Percentiles rank a stretch among this genome's conserved stretches.
Evolutionary conservation across 192 early-diverging fungal genomes (phyloP).

Genomic region (Backusella parvicylindrica): DNA sequence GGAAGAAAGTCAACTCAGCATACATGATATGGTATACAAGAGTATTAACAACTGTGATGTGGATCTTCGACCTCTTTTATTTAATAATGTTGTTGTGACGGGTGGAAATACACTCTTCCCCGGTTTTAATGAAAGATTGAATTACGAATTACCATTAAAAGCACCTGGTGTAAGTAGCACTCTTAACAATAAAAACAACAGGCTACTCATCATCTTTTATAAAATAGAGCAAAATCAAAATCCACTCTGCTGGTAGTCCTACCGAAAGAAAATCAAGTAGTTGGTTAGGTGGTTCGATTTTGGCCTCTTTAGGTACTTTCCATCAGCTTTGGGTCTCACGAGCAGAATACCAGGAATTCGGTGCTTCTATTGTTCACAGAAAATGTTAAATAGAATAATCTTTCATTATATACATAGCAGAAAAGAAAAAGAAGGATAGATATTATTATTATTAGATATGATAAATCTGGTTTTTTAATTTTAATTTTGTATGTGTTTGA

Average conservation of each 20-base stretch:
- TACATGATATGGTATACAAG: slow-evolving; percentile 72
- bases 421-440: not conserved
- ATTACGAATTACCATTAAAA: slow-evolving; percentile 62
- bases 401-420: too few species aligned
- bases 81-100: slow-evolving; percentile 80
- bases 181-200: not conserved
- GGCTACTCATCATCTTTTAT: not conserved
- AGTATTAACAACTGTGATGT: slow-evolving; percentile 78
- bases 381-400: slow-evolving; percentile 56
- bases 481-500: too few species aligned
- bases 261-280: slow-evolving; percentile 89
- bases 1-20: slow-evolving; percentile 42
- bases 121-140: slow-evolving; percentile 83
- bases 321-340: slow-evolving; percentile 98
- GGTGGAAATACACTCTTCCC: slow-evolving; percentile 88
- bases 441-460: not conserved
- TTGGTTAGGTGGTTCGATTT: slow-evolving; percentile 96
- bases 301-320: slow-evolving; percentile 94
- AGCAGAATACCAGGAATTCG: slow-evolving; percentile 91
- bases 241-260: slow-evolving; percentile 73
- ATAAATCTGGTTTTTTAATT: too few species aligned
- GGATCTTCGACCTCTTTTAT: slow-evolving; percentile 82
- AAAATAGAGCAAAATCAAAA: slow-evolving; percentile 70
- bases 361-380: slow-evolving; percentile 82
- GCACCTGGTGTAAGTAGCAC: slow-evolving; percentile 66